Evolutionary conservation across 208 protist species (phyloP), one percentile per base, ranked within the genome.

Genomic region (Trypanosoma conorhini): DNA sequence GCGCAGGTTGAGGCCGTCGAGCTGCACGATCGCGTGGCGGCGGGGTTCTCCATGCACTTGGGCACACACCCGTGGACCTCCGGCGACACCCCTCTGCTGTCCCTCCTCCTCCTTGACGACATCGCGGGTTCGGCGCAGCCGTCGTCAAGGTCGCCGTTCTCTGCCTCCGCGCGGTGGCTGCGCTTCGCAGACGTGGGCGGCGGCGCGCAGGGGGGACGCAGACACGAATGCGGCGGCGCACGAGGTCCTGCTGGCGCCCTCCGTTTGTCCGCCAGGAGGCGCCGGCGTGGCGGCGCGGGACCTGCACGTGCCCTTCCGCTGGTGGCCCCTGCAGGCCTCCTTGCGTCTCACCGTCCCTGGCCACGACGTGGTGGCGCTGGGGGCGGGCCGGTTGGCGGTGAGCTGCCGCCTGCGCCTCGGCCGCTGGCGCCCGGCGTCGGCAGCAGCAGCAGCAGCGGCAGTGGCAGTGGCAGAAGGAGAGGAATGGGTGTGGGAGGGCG

Each of bases 251-350:
- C 22, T 68, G n/a, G 63, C 51, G 33, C 42, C 19, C 19, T 58
- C 46, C 9, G 24, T 31, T 19, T n/a, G 51, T 40, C 63, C 63
- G 22, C 63, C 63, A 46, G n/a, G 21, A 24, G 24, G 24, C 7
- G 46, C 19, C 7, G 48, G 22, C 19, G 44, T 28, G 24, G 46
- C 21, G 24, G 46, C 21, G 26, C 15, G 13, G 22, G 4, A 26
- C 26, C 19, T 60, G 28, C 22, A 31, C 35, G 71, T 76, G 13
- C 62, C 71, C 5, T 76, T 76, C 58, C 56, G 30, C 46, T 76
- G 71, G 62, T 65, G 63, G 57, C 71, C 71, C 40, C 30, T 63
- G 19, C 38, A 33, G 24, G 62, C 52, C 5, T 28, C 21, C n/a
- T 59, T 73, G 26, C n/a, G 65, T 51, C n/a, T 57, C 28, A 28